Conservation (phyloP, 768 basidiomycete species). For the Tulasnella calospora region DNA sequence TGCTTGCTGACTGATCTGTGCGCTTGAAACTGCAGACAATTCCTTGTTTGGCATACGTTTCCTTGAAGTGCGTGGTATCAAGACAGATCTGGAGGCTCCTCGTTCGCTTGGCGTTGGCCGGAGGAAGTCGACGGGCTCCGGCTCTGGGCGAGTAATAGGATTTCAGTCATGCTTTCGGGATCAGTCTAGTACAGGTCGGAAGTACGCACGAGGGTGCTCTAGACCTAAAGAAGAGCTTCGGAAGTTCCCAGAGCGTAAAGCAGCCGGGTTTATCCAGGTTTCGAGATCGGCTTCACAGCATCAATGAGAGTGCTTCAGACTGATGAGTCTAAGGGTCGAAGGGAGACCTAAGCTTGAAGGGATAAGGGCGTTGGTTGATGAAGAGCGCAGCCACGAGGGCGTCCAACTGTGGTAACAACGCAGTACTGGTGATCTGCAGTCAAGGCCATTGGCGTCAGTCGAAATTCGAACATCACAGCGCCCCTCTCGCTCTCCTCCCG, state of each 20-base stretch:
- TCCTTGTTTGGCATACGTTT: not conserved
- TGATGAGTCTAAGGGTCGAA: not conserved
- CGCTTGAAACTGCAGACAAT: not conserved
- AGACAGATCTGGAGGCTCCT: not conserved
- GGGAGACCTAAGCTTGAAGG: too few species aligned
- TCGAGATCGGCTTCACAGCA: not conserved
- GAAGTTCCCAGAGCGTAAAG: not conserved
- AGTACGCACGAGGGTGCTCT: not conserved
- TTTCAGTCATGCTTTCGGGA: not conserved
- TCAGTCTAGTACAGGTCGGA: not conserved
- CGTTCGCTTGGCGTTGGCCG: not conserved
- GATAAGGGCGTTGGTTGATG: too few species aligned
- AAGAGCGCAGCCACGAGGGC: not conserved
- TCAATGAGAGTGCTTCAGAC: not conserved
- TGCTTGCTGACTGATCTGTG: not conserved
- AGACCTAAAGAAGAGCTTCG: not conserved
- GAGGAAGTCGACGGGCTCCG: not conserved
- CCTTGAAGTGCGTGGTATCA: not conserved
- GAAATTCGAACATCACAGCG: conserved; percentile 4
- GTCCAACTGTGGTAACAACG: not conserved
- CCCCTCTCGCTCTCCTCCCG: not conserved
- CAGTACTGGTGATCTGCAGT: not conserved
- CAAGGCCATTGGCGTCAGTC: not conserved
- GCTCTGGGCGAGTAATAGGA: not conserved
- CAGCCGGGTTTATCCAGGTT: not conserved